Percentiles rank a stretch among this genome's conserved stretches.
Evolutionary conservation across 176 grass and related monocot genomes (phyloP).

Genomic region (Coix lacrymajobi): DNA sequence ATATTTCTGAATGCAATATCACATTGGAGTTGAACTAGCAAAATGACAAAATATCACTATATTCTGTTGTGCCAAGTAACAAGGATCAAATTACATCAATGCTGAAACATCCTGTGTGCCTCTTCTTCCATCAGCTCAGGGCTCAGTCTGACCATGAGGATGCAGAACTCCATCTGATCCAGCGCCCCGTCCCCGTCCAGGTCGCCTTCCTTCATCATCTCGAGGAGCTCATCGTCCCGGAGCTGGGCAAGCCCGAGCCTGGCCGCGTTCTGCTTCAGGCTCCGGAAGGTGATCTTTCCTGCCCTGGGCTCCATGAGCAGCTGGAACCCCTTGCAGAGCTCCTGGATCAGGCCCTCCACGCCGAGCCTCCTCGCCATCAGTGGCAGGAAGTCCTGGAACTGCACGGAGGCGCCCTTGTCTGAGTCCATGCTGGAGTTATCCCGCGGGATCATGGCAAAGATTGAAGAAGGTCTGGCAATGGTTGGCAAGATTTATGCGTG

Average conservation of each 20-base stretch:
- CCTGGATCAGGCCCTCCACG: constrained; percentile 63
- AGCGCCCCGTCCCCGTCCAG: constrained; percentile 62
- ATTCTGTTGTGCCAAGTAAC: constrained; percentile 24
- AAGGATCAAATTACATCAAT: constrained; percentile 15
- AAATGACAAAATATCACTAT: neutral
- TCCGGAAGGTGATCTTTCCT: constrained; percentile 70
- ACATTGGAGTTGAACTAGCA: neutral
- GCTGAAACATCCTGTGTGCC: constrained; percentile 18
- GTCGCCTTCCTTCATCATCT: constrained; percentile 82
- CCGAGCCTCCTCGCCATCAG: constrained; percentile 77
- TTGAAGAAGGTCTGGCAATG: no score
- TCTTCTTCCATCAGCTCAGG: constrained; percentile 65
- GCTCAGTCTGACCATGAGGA: constrained; percentile 87
- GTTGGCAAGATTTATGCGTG: neutral
- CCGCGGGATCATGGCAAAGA: neutral
- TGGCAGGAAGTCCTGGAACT: constrained; percentile 81
- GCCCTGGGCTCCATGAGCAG: constrained; percentile 68
- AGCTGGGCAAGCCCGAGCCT: constrained; percentile 59
- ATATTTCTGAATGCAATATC: neutral
- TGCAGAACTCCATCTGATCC: constrained; percentile 85
- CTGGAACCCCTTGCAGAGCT: constrained; percentile 96
- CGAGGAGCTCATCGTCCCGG: constrained; percentile 45
- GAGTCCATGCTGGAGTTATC: neutral
- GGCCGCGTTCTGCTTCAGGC: constrained; percentile 53
- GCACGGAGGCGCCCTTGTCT: constrained; percentile 4